These are phyloP conservation scores for Aspergillus uvarum DNA, from an alignment of 2,329 filamentous ascomycete genomes.

Conservation along the genomic window DNA sequence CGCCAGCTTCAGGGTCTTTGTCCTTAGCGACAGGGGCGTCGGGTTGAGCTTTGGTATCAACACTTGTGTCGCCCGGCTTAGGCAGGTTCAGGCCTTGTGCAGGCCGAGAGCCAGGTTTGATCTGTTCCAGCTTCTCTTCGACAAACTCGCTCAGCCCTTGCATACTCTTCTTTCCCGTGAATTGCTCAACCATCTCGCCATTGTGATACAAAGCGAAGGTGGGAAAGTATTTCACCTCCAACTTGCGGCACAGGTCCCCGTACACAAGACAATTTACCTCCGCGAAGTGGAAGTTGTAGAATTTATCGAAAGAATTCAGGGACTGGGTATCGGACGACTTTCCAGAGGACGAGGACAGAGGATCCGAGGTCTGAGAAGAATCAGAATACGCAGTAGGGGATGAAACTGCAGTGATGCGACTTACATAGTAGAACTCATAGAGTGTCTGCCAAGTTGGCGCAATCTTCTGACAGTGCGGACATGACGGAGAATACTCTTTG, in stretches of 20 bases:
- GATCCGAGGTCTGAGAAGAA: conserved; percentile 68
- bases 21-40: conserved; percentile 44
- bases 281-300: conserved; percentile 87
- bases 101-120: conserved; percentile 77
- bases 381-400: conserved; percentile 22
- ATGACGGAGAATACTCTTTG: conserved; percentile 54
- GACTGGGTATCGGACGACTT: conserved; percentile 52
- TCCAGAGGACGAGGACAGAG: conserved; percentile 54
- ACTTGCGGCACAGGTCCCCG: conserved; percentile 70
- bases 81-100: conserved; percentile 67
- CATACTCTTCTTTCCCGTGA: conserved; percentile 68
- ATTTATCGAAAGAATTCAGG: conserved; percentile 70
- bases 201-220: conserved; percentile 78
- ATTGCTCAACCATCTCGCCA: conserved; percentile 64
- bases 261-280: conserved; percentile 82
- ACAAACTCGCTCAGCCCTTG: conserved; percentile 66
- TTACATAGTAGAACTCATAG: conserved; percentile 81
- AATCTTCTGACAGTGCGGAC: conserved; percentile 72
- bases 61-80: conserved; percentile 61
- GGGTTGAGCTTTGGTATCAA: conserved; percentile 44
- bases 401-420: conserved; percentile 14
- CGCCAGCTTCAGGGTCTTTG: conserved; percentile 41
- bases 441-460: conserved; percentile 86
- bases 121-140: conserved; percentile 73
- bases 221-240: conserved; percentile 70